Evolutionary conservation across 2,329 filamentous ascomycete genomes (phyloP).

Genomic region (Aspergillus awamori): DNA sequence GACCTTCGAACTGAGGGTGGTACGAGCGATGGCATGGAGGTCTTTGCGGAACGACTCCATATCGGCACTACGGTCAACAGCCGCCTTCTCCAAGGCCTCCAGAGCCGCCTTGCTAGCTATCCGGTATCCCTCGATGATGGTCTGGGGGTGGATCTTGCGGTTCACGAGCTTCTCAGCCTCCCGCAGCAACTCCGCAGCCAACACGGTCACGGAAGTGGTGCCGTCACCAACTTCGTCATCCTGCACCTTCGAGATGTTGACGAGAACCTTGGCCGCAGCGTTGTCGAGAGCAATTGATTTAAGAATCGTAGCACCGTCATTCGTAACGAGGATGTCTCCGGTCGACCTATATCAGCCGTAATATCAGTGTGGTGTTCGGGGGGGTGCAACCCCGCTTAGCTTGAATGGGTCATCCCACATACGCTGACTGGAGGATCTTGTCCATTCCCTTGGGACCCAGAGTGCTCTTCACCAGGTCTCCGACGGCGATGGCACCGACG

Average conservation of each 20-base stretch:
- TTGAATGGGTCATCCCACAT: slow-evolving; percentile 46
- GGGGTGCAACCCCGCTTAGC: slow-evolving; percentile 19
- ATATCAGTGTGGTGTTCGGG: slow-evolving; percentile 19
- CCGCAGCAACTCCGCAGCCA: slow-evolving; percentile 90
- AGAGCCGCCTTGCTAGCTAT: slow-evolving; percentile 93
- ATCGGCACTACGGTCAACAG: slow-evolving; percentile 87
- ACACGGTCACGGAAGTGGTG: slow-evolving; percentile 94
- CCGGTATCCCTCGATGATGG: slow-evolving; percentile 97
- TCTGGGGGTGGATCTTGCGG: slow-evolving; percentile 98
- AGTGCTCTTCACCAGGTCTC: slow-evolving; percentile 96
- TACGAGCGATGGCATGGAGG: slow-evolving; percentile 85
- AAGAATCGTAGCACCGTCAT: slow-evolving; percentile 96
- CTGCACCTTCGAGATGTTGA: slow-evolving; percentile 99
- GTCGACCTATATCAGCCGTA: slow-evolving; percentile 67
- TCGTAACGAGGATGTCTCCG: slow-evolving; percentile 96
- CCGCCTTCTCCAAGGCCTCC: slow-evolving; percentile 77
- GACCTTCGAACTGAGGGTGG: slow-evolving; percentile 96
- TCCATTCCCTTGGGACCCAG: slow-evolving; percentile 98
- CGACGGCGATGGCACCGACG: slow-evolving; percentile 95
- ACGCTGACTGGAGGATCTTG: slow-evolving; percentile 96
- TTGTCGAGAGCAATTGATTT: slow-evolving; percentile 99
- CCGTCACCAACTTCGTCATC: slow-evolving; percentile 98
- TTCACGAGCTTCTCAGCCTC: slow-evolving; percentile 97
- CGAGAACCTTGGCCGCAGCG: slow-evolving; percentile 94
- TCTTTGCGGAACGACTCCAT: slow-evolving; percentile 85